Evolutionary conservation across 352 stramenopile species (phyloP), one percentile per base, ranked within the genome.

Genomic region (Globisporangium okanoganense): DNA sequence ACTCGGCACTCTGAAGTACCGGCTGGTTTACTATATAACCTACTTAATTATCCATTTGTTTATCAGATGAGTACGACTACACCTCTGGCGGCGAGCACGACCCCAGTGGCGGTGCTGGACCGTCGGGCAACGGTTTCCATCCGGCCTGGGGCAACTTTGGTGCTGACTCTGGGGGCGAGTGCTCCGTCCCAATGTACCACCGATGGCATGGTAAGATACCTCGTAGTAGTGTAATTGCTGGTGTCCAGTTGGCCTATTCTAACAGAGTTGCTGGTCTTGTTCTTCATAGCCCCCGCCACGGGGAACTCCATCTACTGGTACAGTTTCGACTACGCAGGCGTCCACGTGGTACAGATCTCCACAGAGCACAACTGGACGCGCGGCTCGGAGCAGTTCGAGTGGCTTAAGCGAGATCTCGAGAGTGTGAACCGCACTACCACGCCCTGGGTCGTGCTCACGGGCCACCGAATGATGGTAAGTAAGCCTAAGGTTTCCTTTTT

Each of bases 261-360:
- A 27, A 20, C 38, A 55, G 56, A 24, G 38, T 24, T 10, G 3
- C 29, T 62, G n/a, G 45, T 5, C 20, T 10, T 3, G 7, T 53
- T 36, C 45, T 10, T 16, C 31, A 5, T 36, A 92, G 82, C 64
- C 27, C 82, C 82, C 4, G 70, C 76, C 5, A 92, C 69, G 14
- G 82, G 82, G 9, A 83, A 88, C 22, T 78, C 68, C 53, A 72
- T 92, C 56, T 93, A 88, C 61, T 94, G 88, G 86, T 91, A 97
- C 72, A 96, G 83, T n/a, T 97, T 96, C 59, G 67, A 96, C 53
- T 94, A 96, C 56, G 78, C 67, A 2, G 82, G 79, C 12, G 69
- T 98, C 27, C 88, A 97, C 56, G 94, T 96, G 6, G 85, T 97
- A 52, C 84, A 97, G 65, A 80, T 98, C 48, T 94, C 80, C 2